Percentiles rank a stretch among this genome's conserved stretches.
These are phyloP conservation scores for Mycena polygramma DNA, from an alignment of 768 basidiomycete species.

Conservation along the genomic window DNA sequence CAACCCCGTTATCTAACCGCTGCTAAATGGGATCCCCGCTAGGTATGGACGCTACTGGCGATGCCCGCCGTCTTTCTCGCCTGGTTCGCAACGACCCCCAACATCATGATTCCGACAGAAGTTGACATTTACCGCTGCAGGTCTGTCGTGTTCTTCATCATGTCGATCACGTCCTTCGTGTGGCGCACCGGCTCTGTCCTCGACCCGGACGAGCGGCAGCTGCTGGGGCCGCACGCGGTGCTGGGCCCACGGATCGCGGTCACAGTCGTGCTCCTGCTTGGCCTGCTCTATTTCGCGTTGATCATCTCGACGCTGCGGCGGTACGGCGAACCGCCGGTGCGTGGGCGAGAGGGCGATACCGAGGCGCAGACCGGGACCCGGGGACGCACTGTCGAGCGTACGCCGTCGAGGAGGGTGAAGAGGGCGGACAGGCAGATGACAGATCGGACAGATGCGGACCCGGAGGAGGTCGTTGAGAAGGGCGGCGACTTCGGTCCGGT, in stretches of 20 bases:
- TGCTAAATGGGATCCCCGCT: too few relatives aligned
- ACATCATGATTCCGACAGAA: not conserved
- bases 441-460: not conserved
- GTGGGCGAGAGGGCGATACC: conserved; percentile 2
- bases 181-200: conserved; percentile 73
- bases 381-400: conserved; percentile 24
- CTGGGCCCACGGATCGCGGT: conserved; percentile 69
- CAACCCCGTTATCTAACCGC: not conserved
- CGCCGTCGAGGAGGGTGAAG: not conserved
- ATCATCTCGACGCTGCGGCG: conserved; percentile 73
- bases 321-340: conserved; percentile 56
- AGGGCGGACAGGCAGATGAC: not conserved
- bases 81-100: conserved; percentile 55
- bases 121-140: conserved; percentile 42
- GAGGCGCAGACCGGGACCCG: conserved; percentile 24
- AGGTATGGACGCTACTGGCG: conserved; percentile 70
- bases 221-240: conserved; percentile 53
- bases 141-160: conserved; percentile 77
- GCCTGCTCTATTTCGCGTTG: conserved; percentile 70
- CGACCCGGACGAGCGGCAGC: conserved; percentile 53
- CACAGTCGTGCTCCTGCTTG: conserved; percentile 66
- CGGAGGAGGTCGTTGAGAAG: not conserved
- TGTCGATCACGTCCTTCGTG: conserved; percentile 74
- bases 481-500: not conserved
- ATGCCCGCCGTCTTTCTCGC: conserved; percentile 80